phyloP scores from a whole-genome alignment of 495 filamentous ascomycete species.

The Amorphotheca resinae region DNA sequence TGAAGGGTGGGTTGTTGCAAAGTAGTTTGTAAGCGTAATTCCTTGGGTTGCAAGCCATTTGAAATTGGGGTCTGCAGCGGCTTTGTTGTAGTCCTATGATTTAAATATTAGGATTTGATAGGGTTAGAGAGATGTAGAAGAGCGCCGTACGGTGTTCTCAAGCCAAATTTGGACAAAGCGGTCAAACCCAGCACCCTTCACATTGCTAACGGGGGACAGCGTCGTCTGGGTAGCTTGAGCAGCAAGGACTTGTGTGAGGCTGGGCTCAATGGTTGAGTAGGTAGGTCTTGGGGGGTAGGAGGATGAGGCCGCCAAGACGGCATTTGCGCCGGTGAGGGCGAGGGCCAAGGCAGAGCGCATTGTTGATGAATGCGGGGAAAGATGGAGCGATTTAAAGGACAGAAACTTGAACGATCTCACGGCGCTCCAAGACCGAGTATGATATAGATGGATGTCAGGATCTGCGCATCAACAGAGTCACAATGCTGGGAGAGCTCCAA shows the following conservation, averaged over 20 bases:
- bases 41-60: slow-evolving; percentile 47
- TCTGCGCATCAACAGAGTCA: too few species aligned
- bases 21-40: slow-evolving; percentile 54
- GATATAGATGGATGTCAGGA: too few species aligned
- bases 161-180: slow-evolving; percentile 57
- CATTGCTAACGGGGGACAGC: slow-evolving; percentile 41
- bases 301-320: slow-evolving; percentile 1
- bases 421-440: too few species aligned
- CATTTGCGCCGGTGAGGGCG: slow-evolving; percentile 3
- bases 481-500: too few species aligned
- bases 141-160: slow-evolving; percentile 52
- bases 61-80: slow-evolving; percentile 23
- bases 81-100: slow-evolving; percentile 31
- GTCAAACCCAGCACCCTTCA: slow-evolving; percentile 52
- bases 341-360: background rate
- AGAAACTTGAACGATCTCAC: too few species aligned
- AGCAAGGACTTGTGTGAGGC: slow-evolving; percentile 3
- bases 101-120: too few species aligned
- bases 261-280: slow-evolving; percentile 5
- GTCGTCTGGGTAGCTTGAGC: slow-evolving; percentile 24
- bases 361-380: too few species aligned
- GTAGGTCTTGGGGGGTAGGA: slow-evolving; percentile 4
- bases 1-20: slow-evolving; percentile 50
- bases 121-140: slow-evolving; percentile 16
- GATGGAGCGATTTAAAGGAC: too few species aligned